Evolutionary conservation across 169 alveolate genomes (phyloP).

Genomic region (Eimeria falciformis): DNA sequence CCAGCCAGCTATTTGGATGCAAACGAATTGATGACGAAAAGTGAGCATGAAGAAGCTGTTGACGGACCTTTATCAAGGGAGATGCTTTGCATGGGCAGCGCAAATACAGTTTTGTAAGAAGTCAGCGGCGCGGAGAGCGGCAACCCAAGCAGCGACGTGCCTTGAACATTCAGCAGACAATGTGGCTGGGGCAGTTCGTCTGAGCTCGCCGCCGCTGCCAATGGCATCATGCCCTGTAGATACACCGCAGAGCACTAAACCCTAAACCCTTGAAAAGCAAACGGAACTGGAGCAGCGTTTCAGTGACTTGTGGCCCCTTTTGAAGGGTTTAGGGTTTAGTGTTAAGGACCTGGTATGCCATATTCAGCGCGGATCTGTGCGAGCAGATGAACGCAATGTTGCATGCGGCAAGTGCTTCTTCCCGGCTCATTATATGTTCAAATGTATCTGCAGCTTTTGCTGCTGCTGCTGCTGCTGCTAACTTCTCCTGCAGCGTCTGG

Average conservation of each 20-base stretch:
- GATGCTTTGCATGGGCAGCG: conserved; percentile 98
- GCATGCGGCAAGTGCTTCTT: conserved; percentile 75
- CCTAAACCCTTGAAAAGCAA: background rate
- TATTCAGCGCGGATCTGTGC: conserved; percentile 90
- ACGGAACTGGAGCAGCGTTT: background rate
- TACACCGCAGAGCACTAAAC: conserved; percentile 42
- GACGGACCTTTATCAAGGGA: conserved; percentile 94
- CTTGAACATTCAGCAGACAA: conserved; percentile 85
- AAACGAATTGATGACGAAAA: too few species aligned
- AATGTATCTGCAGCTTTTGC: conserved; percentile 38
- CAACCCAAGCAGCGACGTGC: conserved; percentile 95
- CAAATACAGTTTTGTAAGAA: conserved; percentile 92
- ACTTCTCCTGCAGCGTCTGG: conserved; percentile 60
- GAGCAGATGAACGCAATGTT: conserved; percentile 85
- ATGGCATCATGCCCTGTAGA: conserved; percentile 57
- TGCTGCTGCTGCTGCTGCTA: conserved; percentile 63
- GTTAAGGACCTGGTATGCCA: conserved; percentile 95
- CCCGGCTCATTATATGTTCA: conserved; percentile 74
- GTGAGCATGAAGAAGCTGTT: too few species aligned
- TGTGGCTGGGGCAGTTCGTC: conserved; percentile 68
- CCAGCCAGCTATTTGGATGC: too few species aligned
- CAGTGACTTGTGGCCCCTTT: background rate
- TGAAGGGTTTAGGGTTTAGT: conserved; percentile 8
- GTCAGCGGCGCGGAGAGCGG: conserved; percentile 96
- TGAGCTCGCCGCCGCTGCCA: conserved; percentile 24